Percentiles rank a stretch among this genome's conserved stretches.
Evolutionary conservation across 1,139 yeast genomes (phyloP).

Genomic region (Kodamaea anthophila): DNA sequence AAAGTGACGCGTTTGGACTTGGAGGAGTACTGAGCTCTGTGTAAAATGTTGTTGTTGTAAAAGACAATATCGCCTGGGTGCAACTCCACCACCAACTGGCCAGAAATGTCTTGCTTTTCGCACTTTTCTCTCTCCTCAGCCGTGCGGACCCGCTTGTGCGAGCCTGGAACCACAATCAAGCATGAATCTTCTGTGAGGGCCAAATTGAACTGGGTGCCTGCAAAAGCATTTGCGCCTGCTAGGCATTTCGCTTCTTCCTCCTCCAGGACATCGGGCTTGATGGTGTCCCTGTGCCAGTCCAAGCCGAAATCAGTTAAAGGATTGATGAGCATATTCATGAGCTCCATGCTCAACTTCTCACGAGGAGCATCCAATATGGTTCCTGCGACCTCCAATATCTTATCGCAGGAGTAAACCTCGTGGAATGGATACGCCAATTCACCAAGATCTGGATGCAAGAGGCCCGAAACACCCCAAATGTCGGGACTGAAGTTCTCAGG

Average conservation of each 20-base stretch:
- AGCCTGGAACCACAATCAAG: constrained; percentile 46
- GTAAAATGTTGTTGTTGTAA: constrained; percentile 49
- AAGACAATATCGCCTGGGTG: constrained; percentile 52
- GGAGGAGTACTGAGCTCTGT: constrained; percentile 43
- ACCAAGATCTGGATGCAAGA: constrained; percentile 45
- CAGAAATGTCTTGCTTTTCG: constrained; percentile 33
- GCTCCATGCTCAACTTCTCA: constrained; percentile 42
- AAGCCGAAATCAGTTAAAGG: constrained; percentile 51
- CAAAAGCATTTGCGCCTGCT: constrained; percentile 35
- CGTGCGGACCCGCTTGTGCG: constrained; percentile 45
- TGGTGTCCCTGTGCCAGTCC: constrained; percentile 54
- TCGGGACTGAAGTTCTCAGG: constrained; percentile 49
- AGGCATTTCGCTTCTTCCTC: constrained; percentile 42
- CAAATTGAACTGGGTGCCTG: constrained; percentile 52
- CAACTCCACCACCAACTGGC: constrained; percentile 39
- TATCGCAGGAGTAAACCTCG: constrained; percentile 38
- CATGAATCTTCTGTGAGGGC: constrained; percentile 47
- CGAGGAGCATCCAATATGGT: constrained; percentile 41
- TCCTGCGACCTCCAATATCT: constrained; percentile 35
- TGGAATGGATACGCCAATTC: constrained; percentile 38
- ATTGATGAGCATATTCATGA: constrained; percentile 51
- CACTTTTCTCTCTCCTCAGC: constrained; percentile 42
- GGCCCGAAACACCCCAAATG: constrained; percentile 51
- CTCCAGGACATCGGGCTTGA: constrained; percentile 43
- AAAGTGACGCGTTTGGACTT: constrained; percentile 39